Evolutionary conservation across 2,329 filamentous ascomycete genomes (phyloP).

Genomic region (Fusarium mangiferae): DNA sequence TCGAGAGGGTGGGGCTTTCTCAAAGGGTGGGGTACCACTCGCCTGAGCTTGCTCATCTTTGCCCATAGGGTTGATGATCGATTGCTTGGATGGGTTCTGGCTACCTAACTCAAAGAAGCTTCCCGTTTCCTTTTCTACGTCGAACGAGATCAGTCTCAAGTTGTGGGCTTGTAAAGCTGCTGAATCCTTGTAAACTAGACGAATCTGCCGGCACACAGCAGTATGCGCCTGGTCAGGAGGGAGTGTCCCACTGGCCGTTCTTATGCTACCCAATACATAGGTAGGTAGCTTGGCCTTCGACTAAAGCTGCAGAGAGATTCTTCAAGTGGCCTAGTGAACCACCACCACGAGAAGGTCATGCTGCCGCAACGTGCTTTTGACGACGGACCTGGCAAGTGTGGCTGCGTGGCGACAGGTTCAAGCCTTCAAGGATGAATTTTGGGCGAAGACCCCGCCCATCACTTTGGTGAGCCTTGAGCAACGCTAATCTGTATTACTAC

Average conservation of each 20-base stretch:
- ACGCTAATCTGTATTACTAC: constrained; percentile 33
- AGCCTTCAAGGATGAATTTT: constrained; percentile 10
- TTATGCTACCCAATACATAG: neutral
- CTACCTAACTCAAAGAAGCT: constrained; percentile 6
- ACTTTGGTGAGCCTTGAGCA: constrained; percentile 3
- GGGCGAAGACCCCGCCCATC: constrained; percentile 10
- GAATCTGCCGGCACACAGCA: neutral
- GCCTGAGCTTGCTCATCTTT: constrained; percentile 23
- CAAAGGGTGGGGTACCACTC: constrained; percentile 11
- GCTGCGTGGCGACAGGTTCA: constrained; percentile 23
- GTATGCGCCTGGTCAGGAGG: neutral
- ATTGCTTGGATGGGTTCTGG: neutral
- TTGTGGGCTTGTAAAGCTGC: neutral
- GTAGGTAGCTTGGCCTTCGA: neutral
- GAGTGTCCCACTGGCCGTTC: neutral
- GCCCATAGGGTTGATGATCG: constrained; percentile 20
- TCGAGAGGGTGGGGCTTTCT: constrained; percentile 21
- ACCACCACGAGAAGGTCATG: constrained; percentile 13
- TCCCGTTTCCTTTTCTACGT: neutral
- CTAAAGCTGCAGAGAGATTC: constrained; percentile 15
- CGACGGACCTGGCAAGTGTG: constrained; percentile 12
- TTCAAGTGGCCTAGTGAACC: constrained; percentile 6
- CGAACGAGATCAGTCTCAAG: neutral
- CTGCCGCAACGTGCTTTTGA: constrained; percentile 11
- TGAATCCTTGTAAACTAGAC: neutral